Conservation (phyloP, 129 eudicot species). For the Deinandra increscens region DNA sequence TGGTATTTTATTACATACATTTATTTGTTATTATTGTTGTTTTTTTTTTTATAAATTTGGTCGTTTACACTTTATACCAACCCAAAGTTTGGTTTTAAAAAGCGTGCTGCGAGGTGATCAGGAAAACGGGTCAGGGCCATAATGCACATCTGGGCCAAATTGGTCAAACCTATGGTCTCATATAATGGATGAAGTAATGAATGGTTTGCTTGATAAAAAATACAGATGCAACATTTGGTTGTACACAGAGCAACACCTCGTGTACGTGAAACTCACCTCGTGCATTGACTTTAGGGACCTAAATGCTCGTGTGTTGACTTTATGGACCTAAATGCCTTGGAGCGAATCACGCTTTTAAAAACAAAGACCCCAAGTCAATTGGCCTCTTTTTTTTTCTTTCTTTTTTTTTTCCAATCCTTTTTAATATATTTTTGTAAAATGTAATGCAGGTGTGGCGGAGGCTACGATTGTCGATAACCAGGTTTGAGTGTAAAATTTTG, state of each 20-base stretch:
- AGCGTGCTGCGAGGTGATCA: background rate
- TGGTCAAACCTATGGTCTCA: no score
- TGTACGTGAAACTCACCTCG: no score
- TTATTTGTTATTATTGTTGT: background rate
- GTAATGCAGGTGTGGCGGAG: slow-evolving; percentile 78
- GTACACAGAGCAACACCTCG: no score
- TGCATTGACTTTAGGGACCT: no score
- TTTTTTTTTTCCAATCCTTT: background rate
- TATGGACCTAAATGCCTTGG: no score
- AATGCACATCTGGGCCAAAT: no score
- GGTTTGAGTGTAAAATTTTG: slow-evolving; percentile 40
- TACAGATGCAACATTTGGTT: no score
- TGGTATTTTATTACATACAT: slow-evolving; percentile 40
- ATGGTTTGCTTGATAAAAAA: no score
- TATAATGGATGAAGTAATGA: no score
- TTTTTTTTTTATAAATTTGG: background rate
- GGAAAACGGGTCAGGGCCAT: no score
- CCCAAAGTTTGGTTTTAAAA: background rate
- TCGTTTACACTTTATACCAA: slow-evolving; percentile 5
- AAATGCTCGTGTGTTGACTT: no score
- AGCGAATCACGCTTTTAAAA: no score
- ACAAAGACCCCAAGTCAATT: background rate
- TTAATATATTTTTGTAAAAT: slow-evolving; percentile 4
- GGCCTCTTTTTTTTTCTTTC: background rate
- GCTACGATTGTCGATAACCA: slow-evolving; percentile 83